These are phyloP conservation scores for Voacanga thouarsii DNA, from an alignment of 257 asterid genomes.

Conservation along the genomic window DNA sequence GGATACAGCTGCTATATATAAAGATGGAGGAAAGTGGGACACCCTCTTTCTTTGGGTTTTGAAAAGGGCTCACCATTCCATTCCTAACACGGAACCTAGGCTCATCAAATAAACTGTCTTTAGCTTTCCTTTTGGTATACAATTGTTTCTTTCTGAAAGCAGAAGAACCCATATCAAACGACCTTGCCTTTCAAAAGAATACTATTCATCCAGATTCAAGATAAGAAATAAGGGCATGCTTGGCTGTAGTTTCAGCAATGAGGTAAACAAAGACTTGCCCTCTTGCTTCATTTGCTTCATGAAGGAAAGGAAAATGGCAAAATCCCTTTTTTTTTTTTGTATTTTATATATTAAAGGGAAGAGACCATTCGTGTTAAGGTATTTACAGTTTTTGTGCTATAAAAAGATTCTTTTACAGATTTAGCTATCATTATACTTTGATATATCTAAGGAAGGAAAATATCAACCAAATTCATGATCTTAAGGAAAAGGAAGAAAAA, in stretches of 20 bases:
- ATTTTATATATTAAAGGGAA: background rate
- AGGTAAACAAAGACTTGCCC: background rate
- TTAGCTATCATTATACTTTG: too few relatives aligned
- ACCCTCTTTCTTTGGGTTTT: background rate
- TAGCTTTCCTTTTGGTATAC: background rate
- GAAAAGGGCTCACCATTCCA: background rate
- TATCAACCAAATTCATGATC: too few relatives aligned
- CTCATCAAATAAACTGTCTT: conserved; percentile 8
- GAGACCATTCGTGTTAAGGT: too few relatives aligned
- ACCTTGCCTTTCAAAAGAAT: background rate
- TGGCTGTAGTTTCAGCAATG: background rate
- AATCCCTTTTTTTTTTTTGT: background rate
- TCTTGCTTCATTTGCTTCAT: background rate
- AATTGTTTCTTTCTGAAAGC: background rate
- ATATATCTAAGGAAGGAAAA: too few relatives aligned
- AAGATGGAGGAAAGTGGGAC: conserved; percentile 14
- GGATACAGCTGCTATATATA: conserved; percentile 8
- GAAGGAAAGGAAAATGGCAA: background rate
- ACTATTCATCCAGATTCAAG: background rate
- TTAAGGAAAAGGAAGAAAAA: too few relatives aligned
- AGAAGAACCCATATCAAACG: background rate
- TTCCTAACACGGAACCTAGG: conserved; percentile 17
- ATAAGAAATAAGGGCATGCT: background rate
- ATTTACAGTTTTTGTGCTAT: too few relatives aligned
- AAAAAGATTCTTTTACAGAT: too few relatives aligned